Evolutionary conservation across 2,329 filamentous ascomycete genomes (phyloP).

Genomic region (Ophiostoma fasciatum): DNA sequence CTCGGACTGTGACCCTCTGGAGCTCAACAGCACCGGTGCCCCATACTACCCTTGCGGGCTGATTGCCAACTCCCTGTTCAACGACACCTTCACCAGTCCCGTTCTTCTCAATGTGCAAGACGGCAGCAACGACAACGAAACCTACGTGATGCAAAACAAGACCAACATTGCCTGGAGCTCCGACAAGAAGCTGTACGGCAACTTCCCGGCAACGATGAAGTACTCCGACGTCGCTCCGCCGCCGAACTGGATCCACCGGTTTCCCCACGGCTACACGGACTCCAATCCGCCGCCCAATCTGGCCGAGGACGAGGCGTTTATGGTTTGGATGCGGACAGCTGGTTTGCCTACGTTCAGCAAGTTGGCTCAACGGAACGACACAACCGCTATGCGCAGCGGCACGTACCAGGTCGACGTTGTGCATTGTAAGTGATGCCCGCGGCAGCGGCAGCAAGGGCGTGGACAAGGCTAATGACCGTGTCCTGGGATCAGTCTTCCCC

Average conservation of each 20-base stretch:
- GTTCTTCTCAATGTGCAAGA: slow-evolving; percentile 38
- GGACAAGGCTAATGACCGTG: no score
- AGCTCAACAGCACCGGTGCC: slow-evolving; percentile 34
- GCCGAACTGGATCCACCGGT: slow-evolving; percentile 67
- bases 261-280: slow-evolving; percentile 53
- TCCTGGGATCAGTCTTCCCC: slow-evolving; percentile 51
- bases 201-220: slow-evolving; percentile 42
- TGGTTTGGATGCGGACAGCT: slow-evolving; percentile 98
- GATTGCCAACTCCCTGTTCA: slow-evolving; percentile 94
- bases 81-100: slow-evolving; percentile 69
- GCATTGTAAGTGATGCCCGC: slow-evolving; percentile 49
- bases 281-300: slow-evolving; percentile 56
- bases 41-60: slow-evolving; percentile 90
- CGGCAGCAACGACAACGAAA: slow-evolving; percentile 23
- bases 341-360: slow-evolving; percentile 92
- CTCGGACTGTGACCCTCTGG: slow-evolving; percentile 64
- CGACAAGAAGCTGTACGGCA: slow-evolving; percentile 65
- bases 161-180: slow-evolving; percentile 73
- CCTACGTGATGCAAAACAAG: slow-evolving; percentile 63
- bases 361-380: slow-evolving; percentile 71
- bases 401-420: slow-evolving; percentile 64
- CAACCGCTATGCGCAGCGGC: slow-evolving; percentile 49
- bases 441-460: no score
- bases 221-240: slow-evolving; percentile 58
- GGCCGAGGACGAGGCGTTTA: slow-evolving; percentile 66